Evolutionary conservation across 2,329 filamentous ascomycete species (phyloP).

Genomic region (Alternaria angustiovoidea): DNA sequence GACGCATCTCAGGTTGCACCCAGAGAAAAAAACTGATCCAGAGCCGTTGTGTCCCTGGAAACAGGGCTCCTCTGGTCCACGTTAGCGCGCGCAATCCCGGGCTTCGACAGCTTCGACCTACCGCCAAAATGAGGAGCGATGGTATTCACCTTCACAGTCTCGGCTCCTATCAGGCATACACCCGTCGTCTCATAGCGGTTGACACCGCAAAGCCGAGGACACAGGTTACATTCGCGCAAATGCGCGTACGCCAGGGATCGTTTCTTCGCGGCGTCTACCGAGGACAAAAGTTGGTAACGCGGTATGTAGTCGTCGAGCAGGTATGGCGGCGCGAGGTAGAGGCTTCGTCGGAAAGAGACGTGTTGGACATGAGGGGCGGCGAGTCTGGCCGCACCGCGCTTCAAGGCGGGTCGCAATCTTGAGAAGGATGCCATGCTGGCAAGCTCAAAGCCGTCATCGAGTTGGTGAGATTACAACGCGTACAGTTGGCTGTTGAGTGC

Average conservation of each 20-base stretch:
- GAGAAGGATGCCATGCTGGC: constrained; percentile 9
- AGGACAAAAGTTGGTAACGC: constrained; percentile 73
- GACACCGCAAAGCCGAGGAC: constrained; percentile 77
- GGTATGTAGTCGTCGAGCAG: constrained; percentile 78
- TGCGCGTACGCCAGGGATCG: constrained; percentile 77
- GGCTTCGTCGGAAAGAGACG: constrained; percentile 35
- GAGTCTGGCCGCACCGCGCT: neutral
- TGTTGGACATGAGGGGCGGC: neutral
- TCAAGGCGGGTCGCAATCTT: constrained; percentile 24
- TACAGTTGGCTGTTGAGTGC: neutral
- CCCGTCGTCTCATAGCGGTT: constrained; percentile 83
- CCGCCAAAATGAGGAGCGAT: constrained; percentile 86
- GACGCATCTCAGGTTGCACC: constrained; percentile 77
- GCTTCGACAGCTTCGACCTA: constrained; percentile 13
- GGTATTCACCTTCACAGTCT: constrained; percentile 79
- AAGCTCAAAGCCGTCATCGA: neutral
- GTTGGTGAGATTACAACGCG: neutral
- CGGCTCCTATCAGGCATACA: constrained; percentile 76
- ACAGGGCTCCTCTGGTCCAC: constrained; percentile 71
- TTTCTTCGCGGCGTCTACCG: constrained; percentile 75
- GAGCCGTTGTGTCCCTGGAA: constrained; percentile 83
- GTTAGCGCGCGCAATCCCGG: neutral
- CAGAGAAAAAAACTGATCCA: constrained; percentile 82
- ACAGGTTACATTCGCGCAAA: constrained; percentile 80
- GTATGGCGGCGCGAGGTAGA: constrained; percentile 69